Evolutionary conservation across 306 rosid genomes (phyloP).

Genomic region (Astragalus glycyphyllos): DNA sequence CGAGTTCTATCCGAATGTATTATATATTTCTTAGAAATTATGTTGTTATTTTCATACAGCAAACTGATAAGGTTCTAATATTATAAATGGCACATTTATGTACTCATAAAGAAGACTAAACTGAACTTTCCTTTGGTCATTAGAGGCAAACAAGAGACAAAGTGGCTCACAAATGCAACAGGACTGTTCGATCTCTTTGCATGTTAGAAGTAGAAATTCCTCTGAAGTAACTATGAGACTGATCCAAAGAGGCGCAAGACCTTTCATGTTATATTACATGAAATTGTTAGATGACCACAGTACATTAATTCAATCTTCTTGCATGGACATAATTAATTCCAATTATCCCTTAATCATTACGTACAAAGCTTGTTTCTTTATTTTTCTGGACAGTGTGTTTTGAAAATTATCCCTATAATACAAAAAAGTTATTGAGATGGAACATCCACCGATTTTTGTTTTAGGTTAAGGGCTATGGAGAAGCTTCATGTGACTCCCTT

Average conservation of each 20-base stretch:
- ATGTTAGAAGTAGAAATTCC: slow-evolving; percentile 13
- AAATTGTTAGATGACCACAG: not conserved
- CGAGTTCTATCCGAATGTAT: not conserved
- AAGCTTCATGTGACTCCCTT: slow-evolving; percentile 80
- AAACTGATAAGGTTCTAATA: slow-evolving; percentile 13
- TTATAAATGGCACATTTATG: not conserved
- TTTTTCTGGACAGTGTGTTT: not conserved
- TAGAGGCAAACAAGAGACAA: not conserved
- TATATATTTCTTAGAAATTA: not conserved
- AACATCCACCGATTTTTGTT: slow-evolving; percentile 31
- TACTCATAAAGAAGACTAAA: slow-evolving; percentile 1
- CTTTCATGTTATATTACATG: slow-evolving; percentile 18
- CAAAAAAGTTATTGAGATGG: slow-evolving; percentile 37
- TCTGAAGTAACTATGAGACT: slow-evolving; percentile 25
- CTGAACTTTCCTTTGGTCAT: not conserved
- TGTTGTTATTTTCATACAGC: not conserved
- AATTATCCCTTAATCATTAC: not conserved
- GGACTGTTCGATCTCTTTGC: not conserved
- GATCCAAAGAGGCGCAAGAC: not conserved
- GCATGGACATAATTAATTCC: slow-evolving; percentile 3
- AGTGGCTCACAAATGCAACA: not conserved
- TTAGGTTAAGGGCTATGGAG: slow-evolving; percentile 91
- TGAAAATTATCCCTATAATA: slow-evolving; percentile 8
- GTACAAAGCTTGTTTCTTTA: not conserved
- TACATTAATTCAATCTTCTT: slow-evolving; percentile 12